Base-by-base conservation (phyloP, 2,329 filamentous ascomycete genomes). In the Monilinia polystroma region DNA sequence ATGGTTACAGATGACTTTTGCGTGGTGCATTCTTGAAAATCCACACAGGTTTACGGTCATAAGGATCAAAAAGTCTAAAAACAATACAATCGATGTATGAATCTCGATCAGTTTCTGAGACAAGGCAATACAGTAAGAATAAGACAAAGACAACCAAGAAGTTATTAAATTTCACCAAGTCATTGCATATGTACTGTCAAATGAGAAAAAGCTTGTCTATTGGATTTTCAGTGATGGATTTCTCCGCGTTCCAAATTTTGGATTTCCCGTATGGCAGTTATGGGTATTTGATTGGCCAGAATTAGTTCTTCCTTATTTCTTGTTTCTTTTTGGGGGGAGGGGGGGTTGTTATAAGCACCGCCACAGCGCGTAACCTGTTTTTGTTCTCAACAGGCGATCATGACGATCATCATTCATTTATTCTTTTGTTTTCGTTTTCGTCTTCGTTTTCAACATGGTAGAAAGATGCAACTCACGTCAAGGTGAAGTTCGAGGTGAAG, bases 361-460 rank as follows among this genome's bases (percentile, higher is more conserved):
- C 45, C 58, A 62, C 58, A 62, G 45, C n/a, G 45, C n/a, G 26
- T 51, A 62, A 62, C 32, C 58, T 26, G 58, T 51, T 62, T 51
- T 62, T 8, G 16, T 55, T 51, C n/a, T n/a, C 14, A 4, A 23
- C 45, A 23, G 45, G 32, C 11, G 32, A 60, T 51, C 12, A 62
- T 51, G 45, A 62, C 47, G 45, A 45, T 18, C 7, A 5, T 35
- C 32, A 10, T 51, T 11, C 10, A 11, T 16, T 11, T 20, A 20
- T 60, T 38, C n/a, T 38, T 60, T 51, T 16, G 14, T 47, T 7
- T 51, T 11, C 6, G 11, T n/a, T 11, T 60, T 38, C 8, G 32
- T 35, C 38, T 60, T 60, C 10, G n/a, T 47, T 7, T 23, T 7
- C 29, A 47, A 11, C 32, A 16, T 26, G 45, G 20, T 26, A 5